These are phyloP conservation scores for Claviceps monticola DNA, from an alignment of 2,329 filamentous ascomycete species.

Conservation along the genomic window DNA sequence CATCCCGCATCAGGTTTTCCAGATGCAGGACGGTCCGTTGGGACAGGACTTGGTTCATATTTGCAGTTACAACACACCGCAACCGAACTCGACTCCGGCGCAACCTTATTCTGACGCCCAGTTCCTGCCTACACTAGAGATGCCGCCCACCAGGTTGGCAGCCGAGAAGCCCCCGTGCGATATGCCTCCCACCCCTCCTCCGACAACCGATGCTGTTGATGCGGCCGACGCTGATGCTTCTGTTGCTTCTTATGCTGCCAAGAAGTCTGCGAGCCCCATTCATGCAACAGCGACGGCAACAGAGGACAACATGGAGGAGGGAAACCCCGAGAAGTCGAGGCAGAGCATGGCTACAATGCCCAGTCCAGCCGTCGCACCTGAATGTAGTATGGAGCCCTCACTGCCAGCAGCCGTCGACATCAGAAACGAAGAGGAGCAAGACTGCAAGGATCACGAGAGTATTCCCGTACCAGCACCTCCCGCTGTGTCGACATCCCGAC, in stretches of 20 bases:
- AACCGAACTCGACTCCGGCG: constrained; percentile 6
- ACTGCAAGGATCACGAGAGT: background rate
- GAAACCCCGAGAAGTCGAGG: background rate
- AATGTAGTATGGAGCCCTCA: background rate
- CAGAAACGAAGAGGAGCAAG: background rate
- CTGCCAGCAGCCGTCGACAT: background rate
- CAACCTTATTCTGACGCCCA: constrained; percentile 7
- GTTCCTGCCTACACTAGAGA: constrained; percentile 14
- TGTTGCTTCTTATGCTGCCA: constrained; percentile 5
- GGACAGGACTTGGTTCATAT: constrained; percentile 24
- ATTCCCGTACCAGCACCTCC: background rate
- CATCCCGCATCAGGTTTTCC: constrained; percentile 30
- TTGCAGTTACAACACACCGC: constrained; percentile 18
- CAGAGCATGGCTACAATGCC: background rate
- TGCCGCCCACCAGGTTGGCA: constrained; percentile 8
- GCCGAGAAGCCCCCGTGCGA: constrained; percentile 13
- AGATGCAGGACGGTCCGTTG: constrained; percentile 21
- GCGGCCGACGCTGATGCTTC: too few species aligned
- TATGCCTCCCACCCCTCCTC: constrained; percentile 23
- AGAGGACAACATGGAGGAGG: background rate
- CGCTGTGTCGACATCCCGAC: constrained; percentile 10
- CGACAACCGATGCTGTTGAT: constrained; percentile 21
- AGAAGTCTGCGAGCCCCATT: constrained; percentile 19
- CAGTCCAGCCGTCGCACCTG: constrained; percentile 4
- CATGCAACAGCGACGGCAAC: background rate